Evolutionary conservation across 208 protist species (phyloP).

Genomic region (Strigomonas galati): DNA sequence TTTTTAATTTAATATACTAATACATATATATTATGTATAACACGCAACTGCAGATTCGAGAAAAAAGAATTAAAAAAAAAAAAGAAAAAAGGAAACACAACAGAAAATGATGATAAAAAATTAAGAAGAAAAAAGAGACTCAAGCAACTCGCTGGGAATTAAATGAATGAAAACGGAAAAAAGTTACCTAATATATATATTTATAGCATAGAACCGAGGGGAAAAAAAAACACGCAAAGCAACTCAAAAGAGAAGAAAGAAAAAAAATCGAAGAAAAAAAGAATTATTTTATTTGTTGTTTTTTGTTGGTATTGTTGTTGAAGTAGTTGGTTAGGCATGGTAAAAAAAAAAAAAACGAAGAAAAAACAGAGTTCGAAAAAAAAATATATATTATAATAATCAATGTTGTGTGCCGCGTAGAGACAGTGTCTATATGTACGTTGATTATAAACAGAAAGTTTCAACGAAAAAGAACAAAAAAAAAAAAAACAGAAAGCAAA

Average conservation of each 20-base stretch:
- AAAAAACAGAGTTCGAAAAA: too few relatives aligned
- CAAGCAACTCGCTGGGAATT: neutral
- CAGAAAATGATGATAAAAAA: neutral
- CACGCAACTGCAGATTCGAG: neutral
- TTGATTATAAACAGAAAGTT: too few relatives aligned
- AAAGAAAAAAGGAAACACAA: conserved; percentile 2
- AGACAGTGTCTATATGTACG: too few relatives aligned
- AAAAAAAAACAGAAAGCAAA: too few relatives aligned
- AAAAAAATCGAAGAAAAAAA: conserved; percentile 2
- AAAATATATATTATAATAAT: neutral
- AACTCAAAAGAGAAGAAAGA: conserved; percentile 3
- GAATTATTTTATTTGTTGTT: too few relatives aligned
- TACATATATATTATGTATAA: conserved; percentile 2
- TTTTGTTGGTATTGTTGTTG: too few relatives aligned
- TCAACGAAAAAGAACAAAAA: too few relatives aligned
- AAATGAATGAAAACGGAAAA: neutral
- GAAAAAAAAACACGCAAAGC: neutral
- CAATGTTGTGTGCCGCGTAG: neutral
- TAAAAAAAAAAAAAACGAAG: too few relatives aligned
- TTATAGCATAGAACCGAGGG: neutral
- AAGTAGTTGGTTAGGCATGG: too few relatives aligned
- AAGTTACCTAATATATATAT: neutral
- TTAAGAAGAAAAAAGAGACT: neutral
- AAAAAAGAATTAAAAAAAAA: conserved; percentile 9
- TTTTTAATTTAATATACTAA: conserved; percentile 5